Evolutionary conservation across 306 rosid species (phyloP).

Genomic region (Quercus ilex): DNA sequence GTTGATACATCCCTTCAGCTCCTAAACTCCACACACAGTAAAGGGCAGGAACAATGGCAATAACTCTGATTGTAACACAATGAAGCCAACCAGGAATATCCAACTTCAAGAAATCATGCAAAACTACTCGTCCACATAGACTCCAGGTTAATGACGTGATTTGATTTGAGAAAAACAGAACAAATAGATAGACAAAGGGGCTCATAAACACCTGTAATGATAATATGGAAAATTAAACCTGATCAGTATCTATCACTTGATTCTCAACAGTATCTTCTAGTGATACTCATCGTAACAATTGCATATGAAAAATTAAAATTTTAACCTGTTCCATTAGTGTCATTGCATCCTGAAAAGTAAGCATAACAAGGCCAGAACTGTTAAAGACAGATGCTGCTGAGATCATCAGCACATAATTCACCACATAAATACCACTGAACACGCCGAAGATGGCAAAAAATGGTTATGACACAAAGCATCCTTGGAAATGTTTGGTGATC

Average conservation of each 20-base stretch:
- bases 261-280: slow-evolving; percentile 8
- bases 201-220: slow-evolving; percentile 64
- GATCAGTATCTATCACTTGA: slow-evolving; percentile 4
- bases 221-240: slow-evolving; percentile 11
- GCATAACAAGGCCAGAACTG: slow-evolving; percentile 58
- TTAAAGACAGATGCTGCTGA: slow-evolving; percentile 65
- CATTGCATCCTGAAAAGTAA: slow-evolving; percentile 72
- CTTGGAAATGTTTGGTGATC: slow-evolving; percentile 49
- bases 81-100: slow-evolving; percentile 98
- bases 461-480: slow-evolving; percentile 74
- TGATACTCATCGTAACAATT: slow-evolving; percentile 5
- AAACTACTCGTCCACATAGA: slow-evolving; percentile 69
- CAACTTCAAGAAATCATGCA: slow-evolving; percentile 67
- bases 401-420: slow-evolving; percentile 62
- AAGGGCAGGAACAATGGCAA: slow-evolving; percentile 82
- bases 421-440: slow-evolving; percentile 78
- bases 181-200: slow-evolving; percentile 54
- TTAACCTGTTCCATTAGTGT: slow-evolving; percentile 80
- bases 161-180: slow-evolving; percentile 79
- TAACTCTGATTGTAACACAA: slow-evolving; percentile 77
- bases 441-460: slow-evolving; percentile 66
- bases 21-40: slow-evolving; percentile 90
- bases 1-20: slow-evolving; percentile 89
- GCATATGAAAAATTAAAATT: slow-evolving; percentile 7
- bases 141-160: slow-evolving; percentile 71